A percentile compares a stretch with the other conserved stretches of the same genome.
Conservation (phyloP, 768 basidiomycete species). For the Coprinopsis cinerea region DNA sequence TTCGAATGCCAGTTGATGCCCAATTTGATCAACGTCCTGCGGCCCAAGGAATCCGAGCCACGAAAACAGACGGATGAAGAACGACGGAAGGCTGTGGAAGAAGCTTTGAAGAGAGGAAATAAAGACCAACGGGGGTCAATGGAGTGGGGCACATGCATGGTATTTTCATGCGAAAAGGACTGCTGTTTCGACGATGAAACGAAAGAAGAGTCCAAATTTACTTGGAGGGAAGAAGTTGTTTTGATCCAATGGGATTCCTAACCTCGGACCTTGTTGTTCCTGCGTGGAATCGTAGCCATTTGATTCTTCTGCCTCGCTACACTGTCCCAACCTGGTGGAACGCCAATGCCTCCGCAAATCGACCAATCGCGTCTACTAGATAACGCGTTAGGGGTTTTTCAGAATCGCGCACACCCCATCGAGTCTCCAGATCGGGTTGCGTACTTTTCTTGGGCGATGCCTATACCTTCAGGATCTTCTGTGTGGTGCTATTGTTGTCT, state of each 20-base stretch:
- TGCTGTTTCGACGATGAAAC: slow-evolving; percentile 51
- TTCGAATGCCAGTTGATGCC: slow-evolving; percentile 98
- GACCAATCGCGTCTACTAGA: too few species aligned
- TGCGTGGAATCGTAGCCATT: background rate
- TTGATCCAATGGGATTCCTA: slow-evolving; percentile 73
- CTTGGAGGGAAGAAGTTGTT: slow-evolving; percentile 74
- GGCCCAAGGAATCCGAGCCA: slow-evolving; percentile 20
- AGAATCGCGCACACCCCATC: too few species aligned
- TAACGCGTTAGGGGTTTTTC: too few species aligned
- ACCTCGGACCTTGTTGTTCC: background rate
- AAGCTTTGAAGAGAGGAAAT: slow-evolving; percentile 42
- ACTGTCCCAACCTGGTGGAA: too few species aligned
- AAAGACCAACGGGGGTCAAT: slow-evolving; percentile 54
- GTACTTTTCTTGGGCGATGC: too few species aligned
- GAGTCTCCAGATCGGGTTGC: too few species aligned
- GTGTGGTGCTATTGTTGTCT: too few species aligned
- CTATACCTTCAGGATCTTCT: too few species aligned
- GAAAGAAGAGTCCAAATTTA: slow-evolving; percentile 33
- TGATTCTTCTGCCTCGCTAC: too few species aligned
- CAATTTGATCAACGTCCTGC: slow-evolving; percentile 77
- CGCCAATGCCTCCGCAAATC: too few species aligned
- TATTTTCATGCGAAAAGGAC: slow-evolving; percentile 83
- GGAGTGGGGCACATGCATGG: slow-evolving; percentile 92
- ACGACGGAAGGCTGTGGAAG: slow-evolving; percentile 55
- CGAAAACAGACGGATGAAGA: slow-evolving; percentile 58